Evolutionary conservation across 306 rosid species (phyloP).

Genomic region (Cucurbita pepo): DNA sequence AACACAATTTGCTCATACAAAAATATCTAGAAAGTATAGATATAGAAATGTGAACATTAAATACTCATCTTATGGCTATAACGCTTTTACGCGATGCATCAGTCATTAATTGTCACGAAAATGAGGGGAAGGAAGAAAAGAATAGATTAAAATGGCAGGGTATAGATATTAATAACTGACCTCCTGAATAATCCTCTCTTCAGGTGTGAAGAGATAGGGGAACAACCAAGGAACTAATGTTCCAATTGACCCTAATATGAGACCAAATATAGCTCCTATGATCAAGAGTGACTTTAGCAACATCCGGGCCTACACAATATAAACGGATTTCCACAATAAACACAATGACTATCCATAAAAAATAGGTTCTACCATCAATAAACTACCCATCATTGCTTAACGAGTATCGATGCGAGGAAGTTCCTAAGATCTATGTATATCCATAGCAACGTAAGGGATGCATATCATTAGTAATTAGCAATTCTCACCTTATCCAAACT

Average conservation of each 20-base stretch:
- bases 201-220: slow-evolving; percentile 63
- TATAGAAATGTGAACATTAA: neutral
- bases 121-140: neutral
- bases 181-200: slow-evolving; percentile 60
- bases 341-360: neutral
- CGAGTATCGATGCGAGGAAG: neutral
- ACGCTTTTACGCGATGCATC: neutral
- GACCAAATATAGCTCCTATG: slow-evolving; percentile 59
- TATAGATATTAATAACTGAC: slow-evolving; percentile 25
- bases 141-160: neutral
- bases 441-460: neutral
- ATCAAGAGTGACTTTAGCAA: slow-evolving; percentile 62
- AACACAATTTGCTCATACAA: neutral
- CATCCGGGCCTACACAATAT: slow-evolving; percentile 43
- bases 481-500: slow-evolving; percentile 57
- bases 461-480: neutral
- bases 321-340: slow-evolving; percentile 13
- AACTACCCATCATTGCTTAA: neutral
- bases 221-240: slow-evolving; percentile 63
- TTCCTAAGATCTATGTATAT: neutral
- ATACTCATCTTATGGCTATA: neutral
- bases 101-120: neutral
- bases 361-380: neutral
- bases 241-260: slow-evolving; percentile 53
- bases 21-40: neutral